Base-by-base conservation (phyloP, 345 rosid species). In the Isatis tinctoria region DNA sequence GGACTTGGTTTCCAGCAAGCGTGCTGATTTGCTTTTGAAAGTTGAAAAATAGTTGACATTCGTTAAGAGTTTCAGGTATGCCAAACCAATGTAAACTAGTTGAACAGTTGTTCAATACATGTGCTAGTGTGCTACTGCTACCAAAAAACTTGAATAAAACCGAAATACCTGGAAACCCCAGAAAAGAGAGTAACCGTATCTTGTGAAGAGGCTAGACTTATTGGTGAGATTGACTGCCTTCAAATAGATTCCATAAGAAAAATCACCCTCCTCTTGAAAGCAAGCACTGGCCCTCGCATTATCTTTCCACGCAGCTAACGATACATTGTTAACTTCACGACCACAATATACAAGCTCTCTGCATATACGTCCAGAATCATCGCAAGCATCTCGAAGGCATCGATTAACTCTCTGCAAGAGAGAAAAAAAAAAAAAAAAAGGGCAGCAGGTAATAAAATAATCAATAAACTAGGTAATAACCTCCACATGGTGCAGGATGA, bases 81-180 rank as follows among this genome's bases (percentile, higher is more conserved):
- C 52, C 47, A 45, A 57, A 43, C 20, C 65, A 73, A 16, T 63
- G 52, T 39, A 66, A 57, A 58, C 30, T 43, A 65, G 16, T 65
- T 54, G 39, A 64, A 22, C 43, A 51, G 16, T 51, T 17, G 17
- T 32, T 28, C 28, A 65, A 6, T 37, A 22, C 28, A 37, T 43
- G n/a, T 32, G n/a, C n/a, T n/a, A n/a, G n/a, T n/a, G n/a, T n/a
- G 36, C 24, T 41, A 62, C 27, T 32, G 36, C 24, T 41, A 62
- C 3, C 17, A 49, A 33, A 13, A 65, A 1, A 65, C 8, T 10
- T 66, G 60, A 22, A 8, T n/a, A 35, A 26, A 32, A 39, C 3
- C 24, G 8, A 45, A 10, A 28, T 84, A 91, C 98, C 96, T 91
- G 98, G 65, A 94, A 91, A 39, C 98, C 98, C 98, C 97, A 94